Conservation (phyloP, 257 asterid genomes). For the Osmanthus fragrans region DNA sequence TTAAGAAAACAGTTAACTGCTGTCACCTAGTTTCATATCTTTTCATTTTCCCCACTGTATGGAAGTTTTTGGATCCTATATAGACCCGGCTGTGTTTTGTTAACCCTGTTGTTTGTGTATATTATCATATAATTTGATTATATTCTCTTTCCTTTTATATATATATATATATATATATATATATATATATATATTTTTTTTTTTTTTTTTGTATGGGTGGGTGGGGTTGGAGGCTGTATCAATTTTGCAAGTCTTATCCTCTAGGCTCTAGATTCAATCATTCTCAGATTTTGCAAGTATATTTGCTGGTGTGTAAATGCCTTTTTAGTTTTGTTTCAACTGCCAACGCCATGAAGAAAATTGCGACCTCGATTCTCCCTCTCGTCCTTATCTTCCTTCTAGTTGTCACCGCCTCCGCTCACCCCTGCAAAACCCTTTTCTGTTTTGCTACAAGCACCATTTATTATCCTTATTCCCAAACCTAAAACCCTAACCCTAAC, state of each 20-base stretch:
- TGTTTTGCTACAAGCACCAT: conserved; percentile 35
- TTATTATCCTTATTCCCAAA: conserved; percentile 26
- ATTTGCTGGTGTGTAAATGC: background rate
- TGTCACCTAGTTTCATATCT: background rate
- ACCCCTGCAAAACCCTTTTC: conserved; percentile 51
- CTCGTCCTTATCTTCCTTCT: background rate
- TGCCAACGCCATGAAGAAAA: conserved; percentile 17
- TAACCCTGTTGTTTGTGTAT: background rate
- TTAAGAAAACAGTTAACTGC: background rate
- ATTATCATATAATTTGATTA: background rate
- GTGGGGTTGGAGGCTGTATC: background rate
- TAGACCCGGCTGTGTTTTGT: background rate
- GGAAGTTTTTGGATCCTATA: background rate
- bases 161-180: too few relatives aligned
- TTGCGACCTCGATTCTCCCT: conserved; percentile 42
- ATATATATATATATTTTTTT: too few relatives aligned
- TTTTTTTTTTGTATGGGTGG: too few relatives aligned
- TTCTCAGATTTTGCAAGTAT: background rate
- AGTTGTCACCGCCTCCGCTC: conserved; percentile 33
- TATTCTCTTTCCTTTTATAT: too few relatives aligned
- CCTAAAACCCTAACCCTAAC: conserved; percentile 41
- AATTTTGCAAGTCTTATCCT: background rate
- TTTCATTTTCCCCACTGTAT: background rate
- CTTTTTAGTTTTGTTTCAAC: background rate
- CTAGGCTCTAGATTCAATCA: background rate